Base-by-base conservation (phyloP, 2,329 filamentous ascomycete species). In the Alternaria gansuensis region DNA sequence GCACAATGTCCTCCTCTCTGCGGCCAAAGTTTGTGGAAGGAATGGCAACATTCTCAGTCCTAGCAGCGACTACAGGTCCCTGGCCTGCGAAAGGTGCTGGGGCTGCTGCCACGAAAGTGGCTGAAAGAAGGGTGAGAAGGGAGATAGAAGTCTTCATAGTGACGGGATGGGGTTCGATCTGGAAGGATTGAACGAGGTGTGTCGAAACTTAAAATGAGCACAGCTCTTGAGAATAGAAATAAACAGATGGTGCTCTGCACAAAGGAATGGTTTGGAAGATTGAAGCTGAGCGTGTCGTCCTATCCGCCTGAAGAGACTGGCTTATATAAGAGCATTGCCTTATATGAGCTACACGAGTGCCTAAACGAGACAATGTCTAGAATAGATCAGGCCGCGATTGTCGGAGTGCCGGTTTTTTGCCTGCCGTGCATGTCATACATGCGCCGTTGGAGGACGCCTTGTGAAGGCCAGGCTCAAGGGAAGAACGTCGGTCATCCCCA, bases 81-180 rank as follows among this genome's bases (percentile, higher is more conserved):
- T 68, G 69, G 51, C 70, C 71, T 13, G 70, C 65, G 39, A 71
- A 75, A 13, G 73, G 68, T 26, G 69, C 65, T 28, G 75, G 75
- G 43, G 67, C 73, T 45, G 70, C 71, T 60, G 66, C 67, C 36
- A 76, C 74, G 39, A 76, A 57, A n/a, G 69, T 68, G 21, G 69
- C 64, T 24, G 74, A 76, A 64, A 77, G 65, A 63, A 77, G 64
- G 28, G 75, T 70, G 53, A 77, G 65, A 62, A 77, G 67, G 43
- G 75, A 62, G 33, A 68, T 64, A 48, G 67, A 70, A 48, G 64
- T 69, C 74, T 73, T 77, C 75, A 77, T 77, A 58, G 44, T 74
- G 72, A 68, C 60, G 41, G 43, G 50, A 40, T 53, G 29, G 34
- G 39, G 28, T 58, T 57, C 17, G 45, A 54, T 31, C 28, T 52